These are phyloP conservation scores for Syzygium aromaticum DNA, from an alignment of 345 rosid genomes.

Conservation along the genomic window DNA sequence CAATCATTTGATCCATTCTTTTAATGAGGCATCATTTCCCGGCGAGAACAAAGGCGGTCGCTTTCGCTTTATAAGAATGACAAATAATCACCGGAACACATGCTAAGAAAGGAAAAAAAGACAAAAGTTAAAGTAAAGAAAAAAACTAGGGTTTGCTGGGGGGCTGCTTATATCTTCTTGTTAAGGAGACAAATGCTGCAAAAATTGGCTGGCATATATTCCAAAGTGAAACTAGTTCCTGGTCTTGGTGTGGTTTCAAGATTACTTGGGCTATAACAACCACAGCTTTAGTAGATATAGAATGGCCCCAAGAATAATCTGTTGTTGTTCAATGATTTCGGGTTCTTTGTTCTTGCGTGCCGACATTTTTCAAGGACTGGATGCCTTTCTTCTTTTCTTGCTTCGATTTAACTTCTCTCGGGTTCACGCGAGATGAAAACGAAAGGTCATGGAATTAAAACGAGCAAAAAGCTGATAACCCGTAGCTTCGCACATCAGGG, in stretches of 20 bases:
- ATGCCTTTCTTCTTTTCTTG: not conserved
- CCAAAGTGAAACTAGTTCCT: not conserved
- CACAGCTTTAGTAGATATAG: not conserved
- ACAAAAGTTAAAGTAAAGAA: not conserved
- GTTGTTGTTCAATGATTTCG: not conserved
- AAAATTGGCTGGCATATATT: not conserved
- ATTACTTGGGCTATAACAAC: not conserved
- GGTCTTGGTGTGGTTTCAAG: not conserved
- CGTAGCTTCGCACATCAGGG: not conserved
- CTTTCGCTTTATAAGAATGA: not conserved
- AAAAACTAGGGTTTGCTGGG: not conserved
- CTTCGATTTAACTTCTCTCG: not conserved
- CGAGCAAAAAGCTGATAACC: not conserved
- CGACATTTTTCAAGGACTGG: not conserved
- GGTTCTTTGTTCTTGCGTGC: not conserved
- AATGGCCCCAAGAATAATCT: not conserved
- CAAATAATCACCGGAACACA: not conserved
- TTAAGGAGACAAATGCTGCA: not conserved
- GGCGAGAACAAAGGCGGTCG: constrained; percentile 4
- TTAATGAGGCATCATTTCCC: not conserved
- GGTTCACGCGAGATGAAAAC: not conserved
- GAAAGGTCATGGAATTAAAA: not conserved
- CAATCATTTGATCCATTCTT: constrained; percentile 1
- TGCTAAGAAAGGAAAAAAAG: not conserved
- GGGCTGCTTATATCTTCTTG: not conserved